phyloP scores from a whole-genome alignment of 2,329 filamentous ascomycete genomes.

The Aspergillus sp. region DNA sequence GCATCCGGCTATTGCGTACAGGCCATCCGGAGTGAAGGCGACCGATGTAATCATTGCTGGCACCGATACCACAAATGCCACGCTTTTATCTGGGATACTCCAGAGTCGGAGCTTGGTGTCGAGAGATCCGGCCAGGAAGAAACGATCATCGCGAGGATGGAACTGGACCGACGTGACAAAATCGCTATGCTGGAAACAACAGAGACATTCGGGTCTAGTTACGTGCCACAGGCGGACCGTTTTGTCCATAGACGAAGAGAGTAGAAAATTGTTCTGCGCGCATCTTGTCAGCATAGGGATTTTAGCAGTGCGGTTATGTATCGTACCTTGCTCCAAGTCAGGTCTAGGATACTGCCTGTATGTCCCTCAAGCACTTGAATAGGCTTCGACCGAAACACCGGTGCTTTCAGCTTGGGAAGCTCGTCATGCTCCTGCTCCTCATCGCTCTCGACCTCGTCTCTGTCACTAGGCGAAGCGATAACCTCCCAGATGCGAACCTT shows the following conservation, averaged over 20 bases:
- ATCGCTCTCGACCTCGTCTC: constrained; percentile 61
- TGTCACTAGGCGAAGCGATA: constrained; percentile 72
- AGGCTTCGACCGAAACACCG: constrained; percentile 77
- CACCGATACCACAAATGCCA: constrained; percentile 71
- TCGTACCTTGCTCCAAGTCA: constrained; percentile 86
- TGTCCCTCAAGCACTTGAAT: constrained; percentile 77
- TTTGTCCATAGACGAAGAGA: constrained; percentile 97
- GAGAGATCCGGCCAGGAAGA: constrained; percentile 89
- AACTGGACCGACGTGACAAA: constrained; percentile 94
- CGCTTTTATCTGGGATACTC: constrained; percentile 95
- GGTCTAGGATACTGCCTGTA: constrained; percentile 74
- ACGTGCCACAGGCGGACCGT: constrained; percentile 93
- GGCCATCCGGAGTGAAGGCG: constrained; percentile 86
- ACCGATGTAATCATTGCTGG: constrained; percentile 91
- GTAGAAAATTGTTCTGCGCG: constrained; percentile 74
- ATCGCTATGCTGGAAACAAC: constrained; percentile 89
- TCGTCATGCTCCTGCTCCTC: constrained; percentile 42
- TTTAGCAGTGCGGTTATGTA: constrained; percentile 2
- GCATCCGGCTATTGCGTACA: constrained; percentile 79
- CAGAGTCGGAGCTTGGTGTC: constrained; percentile 84
- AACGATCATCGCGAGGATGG: constrained; percentile 88
- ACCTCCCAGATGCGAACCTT: constrained; percentile 85
- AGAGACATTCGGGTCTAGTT: constrained; percentile 75
- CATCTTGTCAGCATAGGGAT: constrained; percentile 2
- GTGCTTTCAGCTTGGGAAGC: constrained; percentile 68